These are phyloP conservation scores for Ceratobasidium sp. DNA, from an alignment of 1,284 basidiomycete genomes.

Conservation along the genomic window DNA sequence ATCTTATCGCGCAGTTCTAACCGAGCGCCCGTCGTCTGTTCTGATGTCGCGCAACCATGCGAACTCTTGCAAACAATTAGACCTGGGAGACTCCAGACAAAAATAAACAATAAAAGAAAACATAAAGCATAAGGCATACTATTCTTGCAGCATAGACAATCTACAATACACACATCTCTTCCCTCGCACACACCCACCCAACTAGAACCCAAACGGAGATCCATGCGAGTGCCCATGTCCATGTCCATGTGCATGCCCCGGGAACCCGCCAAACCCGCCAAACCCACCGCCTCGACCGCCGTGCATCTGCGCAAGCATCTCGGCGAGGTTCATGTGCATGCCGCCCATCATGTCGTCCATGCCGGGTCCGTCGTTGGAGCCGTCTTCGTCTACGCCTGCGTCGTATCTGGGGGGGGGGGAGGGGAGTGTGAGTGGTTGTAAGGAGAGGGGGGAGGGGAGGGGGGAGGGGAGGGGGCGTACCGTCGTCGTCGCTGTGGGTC, in stretches of 20 bases:
- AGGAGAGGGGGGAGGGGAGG: neutral
- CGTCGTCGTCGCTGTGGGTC: conserved; percentile 74
- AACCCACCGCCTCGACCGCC: conserved; percentile 53
- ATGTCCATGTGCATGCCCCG: conserved; percentile 19
- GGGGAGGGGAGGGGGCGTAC: conserved; percentile 46
- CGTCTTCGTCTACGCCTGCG: conserved; percentile 79
- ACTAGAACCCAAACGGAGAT: conserved; percentile 36
- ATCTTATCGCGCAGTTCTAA: no score
- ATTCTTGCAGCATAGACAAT: no score
- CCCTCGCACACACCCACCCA: neutral
- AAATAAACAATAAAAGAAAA: no score
- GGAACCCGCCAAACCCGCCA: conserved; percentile 51
- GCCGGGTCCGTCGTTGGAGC: conserved; percentile 60
- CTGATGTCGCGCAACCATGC: no score
- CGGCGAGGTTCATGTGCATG: conserved; percentile 61
- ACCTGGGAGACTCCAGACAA: no score
- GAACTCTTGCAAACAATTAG: no score
- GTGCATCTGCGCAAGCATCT: conserved; percentile 69
- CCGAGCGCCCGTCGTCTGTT: no score
- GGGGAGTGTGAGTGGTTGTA: neutral
- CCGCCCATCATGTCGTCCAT: conserved; percentile 53
- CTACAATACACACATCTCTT: neutral
- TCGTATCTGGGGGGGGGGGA: conserved; percentile 61
- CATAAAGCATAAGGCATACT: no score
- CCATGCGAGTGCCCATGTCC: conserved; percentile 17